Evolutionary conservation across 2,329 filamentous ascomycete genomes (phyloP).

Genomic region (Lachnellula suecica): DNA sequence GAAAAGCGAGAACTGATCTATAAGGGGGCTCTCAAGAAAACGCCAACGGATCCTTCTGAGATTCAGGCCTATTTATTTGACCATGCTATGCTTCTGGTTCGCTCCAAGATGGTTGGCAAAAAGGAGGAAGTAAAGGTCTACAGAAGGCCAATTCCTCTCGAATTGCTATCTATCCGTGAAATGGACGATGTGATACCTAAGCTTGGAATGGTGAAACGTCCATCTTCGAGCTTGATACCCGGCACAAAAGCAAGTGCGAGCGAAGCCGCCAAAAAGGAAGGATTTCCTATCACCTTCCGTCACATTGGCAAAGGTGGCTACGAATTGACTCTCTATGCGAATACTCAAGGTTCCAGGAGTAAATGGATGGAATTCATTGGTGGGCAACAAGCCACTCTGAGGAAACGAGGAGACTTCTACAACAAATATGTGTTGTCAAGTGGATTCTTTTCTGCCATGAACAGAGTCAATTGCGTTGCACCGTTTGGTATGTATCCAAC

Average conservation of each 20-base stretch:
- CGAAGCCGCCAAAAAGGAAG: slow-evolving; percentile 67
- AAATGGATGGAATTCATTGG: slow-evolving; percentile 99
- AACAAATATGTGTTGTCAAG: slow-evolving; percentile 64
- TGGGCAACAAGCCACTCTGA: slow-evolving; percentile 80
- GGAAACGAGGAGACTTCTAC: slow-evolving; percentile 89
- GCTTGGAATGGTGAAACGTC: slow-evolving; percentile 76
- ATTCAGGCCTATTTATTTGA: slow-evolving; percentile 96
- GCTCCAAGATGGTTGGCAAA: slow-evolving; percentile 90
- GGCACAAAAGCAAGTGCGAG: slow-evolving; percentile 51
- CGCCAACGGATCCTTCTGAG: slow-evolving; percentile 81
- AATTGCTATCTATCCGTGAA: slow-evolving; percentile 88
- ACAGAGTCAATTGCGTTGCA: slow-evolving; percentile 91
- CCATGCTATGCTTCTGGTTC: slow-evolving; percentile 87
- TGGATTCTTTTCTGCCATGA: slow-evolving; percentile 62
- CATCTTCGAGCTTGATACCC: slow-evolving; percentile 80
- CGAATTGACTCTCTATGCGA: slow-evolving; percentile 84
- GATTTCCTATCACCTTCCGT: slow-evolving; percentile 93
- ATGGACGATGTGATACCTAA: slow-evolving; percentile 95
- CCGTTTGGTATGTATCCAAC: slow-evolving; percentile 69
- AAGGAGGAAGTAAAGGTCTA: slow-evolving; percentile 94
- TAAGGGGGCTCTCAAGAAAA: slow-evolving; percentile 93
- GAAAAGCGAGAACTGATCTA: slow-evolving; percentile 90
- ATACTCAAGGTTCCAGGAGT: slow-evolving; percentile 80
- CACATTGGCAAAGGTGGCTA: slow-evolving; percentile 96
- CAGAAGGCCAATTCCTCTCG: slow-evolving; percentile 87